Evolutionary conservation across 257 asterid genomes (phyloP).

Genomic region (Plectranthus barbatus): DNA sequence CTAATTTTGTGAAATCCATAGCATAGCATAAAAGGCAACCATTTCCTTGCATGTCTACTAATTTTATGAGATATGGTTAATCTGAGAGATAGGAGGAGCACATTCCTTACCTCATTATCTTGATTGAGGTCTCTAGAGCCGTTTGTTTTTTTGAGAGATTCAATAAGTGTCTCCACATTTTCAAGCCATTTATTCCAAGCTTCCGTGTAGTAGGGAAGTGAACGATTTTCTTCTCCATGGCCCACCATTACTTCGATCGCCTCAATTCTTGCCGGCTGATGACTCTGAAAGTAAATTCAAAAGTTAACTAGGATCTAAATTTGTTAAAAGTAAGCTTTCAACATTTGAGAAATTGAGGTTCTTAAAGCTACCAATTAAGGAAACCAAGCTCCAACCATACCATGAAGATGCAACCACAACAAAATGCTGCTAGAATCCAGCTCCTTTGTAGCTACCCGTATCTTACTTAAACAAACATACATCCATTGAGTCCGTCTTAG

Average conservation of each 20-base stretch:
- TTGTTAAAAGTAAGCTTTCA: no score
- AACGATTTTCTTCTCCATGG: conserved; percentile 12
- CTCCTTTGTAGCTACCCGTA: no score
- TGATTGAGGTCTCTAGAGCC: background rate
- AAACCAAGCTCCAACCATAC: no score
- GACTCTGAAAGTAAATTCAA: no score
- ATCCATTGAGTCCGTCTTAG: no score
- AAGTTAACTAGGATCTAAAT: no score
- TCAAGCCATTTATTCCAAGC: conserved; percentile 31
- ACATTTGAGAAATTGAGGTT: no score
- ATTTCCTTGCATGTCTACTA: conserved; percentile 21
- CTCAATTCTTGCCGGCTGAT: no score
- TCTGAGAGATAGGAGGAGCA: conserved; percentile 20
- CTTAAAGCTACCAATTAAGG: no score
- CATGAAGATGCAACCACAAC: no score
- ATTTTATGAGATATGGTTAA: conserved; percentile 17
- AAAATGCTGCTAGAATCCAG: no score
- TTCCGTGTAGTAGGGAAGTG: conserved; percentile 6
- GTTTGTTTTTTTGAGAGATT: background rate
- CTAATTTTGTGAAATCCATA: conserved; percentile 13
- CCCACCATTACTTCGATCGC: conserved; percentile 23
- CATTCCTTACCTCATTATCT: conserved; percentile 6
- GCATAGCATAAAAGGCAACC: conserved; percentile 19
- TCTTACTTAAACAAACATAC: no score
- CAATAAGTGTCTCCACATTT: conserved; percentile 16